A percentile compares a stretch with the other conserved stretches of the same genome.
Conservation (phyloP, 768 basidiomycete genomes). For the Neoboletus brunneissimus region DNA sequence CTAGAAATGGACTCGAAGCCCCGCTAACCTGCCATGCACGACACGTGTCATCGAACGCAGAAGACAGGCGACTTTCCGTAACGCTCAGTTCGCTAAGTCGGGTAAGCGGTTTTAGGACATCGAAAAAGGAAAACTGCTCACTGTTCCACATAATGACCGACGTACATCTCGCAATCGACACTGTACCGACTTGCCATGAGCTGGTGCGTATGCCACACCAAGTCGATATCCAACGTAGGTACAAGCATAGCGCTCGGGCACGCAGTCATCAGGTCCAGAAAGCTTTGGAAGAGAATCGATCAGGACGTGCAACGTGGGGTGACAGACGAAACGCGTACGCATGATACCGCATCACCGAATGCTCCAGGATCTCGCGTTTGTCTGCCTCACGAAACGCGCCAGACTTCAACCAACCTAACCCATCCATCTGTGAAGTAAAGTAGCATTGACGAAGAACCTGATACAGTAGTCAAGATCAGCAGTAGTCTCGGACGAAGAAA, state of each 20-base stretch:
- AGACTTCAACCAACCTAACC: constrained; percentile 49
- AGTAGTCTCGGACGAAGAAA: neutral
- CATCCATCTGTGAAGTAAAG: constrained; percentile 52
- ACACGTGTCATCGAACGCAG: constrained; percentile 51
- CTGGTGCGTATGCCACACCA: constrained; percentile 77
- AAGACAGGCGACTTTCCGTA: constrained; percentile 42
- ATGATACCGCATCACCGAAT: constrained; percentile 56
- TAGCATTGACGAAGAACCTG: constrained; percentile 57
- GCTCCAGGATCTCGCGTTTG: constrained; percentile 40
- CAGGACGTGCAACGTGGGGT: neutral
- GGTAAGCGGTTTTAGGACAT: neutral
- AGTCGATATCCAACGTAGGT: constrained; percentile 71
- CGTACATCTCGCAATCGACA: constrained; percentile 39
- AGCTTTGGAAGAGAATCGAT: constrained; percentile 28
- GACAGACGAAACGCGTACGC: constrained; percentile 38
- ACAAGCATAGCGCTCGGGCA: constrained; percentile 45
- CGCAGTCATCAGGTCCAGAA: constrained; percentile 54
- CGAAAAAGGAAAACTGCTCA: constrained; percentile 28
- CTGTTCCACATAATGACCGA: constrained; percentile 55
- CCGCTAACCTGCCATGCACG: constrained; percentile 47
- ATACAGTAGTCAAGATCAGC: neutral
- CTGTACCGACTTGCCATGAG: constrained; percentile 48
- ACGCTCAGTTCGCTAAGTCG: constrained; percentile 46
- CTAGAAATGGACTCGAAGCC: neutral
- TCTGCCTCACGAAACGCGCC: constrained; percentile 39